These are phyloP conservation scores for Entomophthora muscae DNA, from an alignment of 371 early-diverging fungal species.

Conservation along the genomic window DNA sequence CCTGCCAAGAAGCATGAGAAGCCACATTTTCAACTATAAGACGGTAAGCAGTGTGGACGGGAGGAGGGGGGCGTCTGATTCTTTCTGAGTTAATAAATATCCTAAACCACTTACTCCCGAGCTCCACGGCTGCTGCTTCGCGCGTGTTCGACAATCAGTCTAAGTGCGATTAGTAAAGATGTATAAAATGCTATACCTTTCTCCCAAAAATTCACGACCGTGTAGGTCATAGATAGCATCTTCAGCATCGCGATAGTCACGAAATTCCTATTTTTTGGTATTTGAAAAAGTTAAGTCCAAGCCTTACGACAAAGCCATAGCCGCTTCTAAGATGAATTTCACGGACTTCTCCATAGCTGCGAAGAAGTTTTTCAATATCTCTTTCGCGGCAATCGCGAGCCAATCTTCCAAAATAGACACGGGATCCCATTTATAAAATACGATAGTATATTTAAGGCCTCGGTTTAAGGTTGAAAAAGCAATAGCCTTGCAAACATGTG, in stretches of 20 bases:
- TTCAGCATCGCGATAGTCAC: constrained; percentile 47
- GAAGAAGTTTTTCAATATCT: constrained; percentile 48
- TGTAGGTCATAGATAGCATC: constrained; percentile 54
- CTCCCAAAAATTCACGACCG: constrained; percentile 48
- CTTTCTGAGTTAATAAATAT: neutral
- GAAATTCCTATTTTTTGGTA: constrained; percentile 28
- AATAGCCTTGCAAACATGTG: neutral
- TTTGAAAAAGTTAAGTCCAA: neutral
- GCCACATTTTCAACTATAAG: constrained; percentile 51
- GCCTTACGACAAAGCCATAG: constrained; percentile 43
- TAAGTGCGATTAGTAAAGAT: neutral
- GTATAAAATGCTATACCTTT: constrained; percentile 29
- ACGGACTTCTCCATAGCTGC: constrained; percentile 43
- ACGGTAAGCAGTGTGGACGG: constrained; percentile 34
- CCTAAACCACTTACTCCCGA: neutral
- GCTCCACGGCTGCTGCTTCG: neutral
- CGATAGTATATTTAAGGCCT: neutral
- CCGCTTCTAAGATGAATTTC: constrained; percentile 54
- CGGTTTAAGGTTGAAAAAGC: neutral
- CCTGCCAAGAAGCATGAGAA: constrained; percentile 63
- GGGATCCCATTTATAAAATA: constrained; percentile 16
- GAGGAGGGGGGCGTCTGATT: constrained; percentile 23
- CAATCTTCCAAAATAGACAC: constrained; percentile 55
- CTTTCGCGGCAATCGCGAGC: constrained; percentile 43
- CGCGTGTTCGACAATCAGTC: constrained; percentile 8